Conservation (phyloP, 106 monocot species). For the Allium fistulosum region DNA sequence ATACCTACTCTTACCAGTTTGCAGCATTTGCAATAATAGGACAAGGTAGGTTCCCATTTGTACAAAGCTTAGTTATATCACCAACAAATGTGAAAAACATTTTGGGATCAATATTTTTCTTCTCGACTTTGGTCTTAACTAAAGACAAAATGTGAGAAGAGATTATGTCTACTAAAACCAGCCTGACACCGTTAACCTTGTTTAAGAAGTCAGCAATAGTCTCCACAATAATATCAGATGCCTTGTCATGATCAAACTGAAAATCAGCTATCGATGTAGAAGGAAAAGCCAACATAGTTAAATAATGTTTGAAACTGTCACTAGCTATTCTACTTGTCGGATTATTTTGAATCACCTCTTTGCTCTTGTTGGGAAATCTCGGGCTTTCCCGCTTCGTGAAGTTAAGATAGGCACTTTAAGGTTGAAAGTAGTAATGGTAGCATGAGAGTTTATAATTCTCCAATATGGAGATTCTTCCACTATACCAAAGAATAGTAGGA, state of each 20-base stretch:
- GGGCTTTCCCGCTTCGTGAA: too few species aligned
- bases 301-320: conserved; percentile 8
- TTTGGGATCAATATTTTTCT: conserved; percentile 55
- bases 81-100: conserved; percentile 61
- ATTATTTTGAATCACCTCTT: conserved; percentile 2
- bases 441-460: too few species aligned
- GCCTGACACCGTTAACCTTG: conserved; percentile 45
- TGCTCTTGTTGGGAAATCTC: too few species aligned
- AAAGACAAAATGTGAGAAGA: conserved; percentile 71
- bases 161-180: conserved; percentile 78
- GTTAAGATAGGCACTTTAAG: too few species aligned
- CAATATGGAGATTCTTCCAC: too few species aligned
- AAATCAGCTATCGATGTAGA: conserved; percentile 96
- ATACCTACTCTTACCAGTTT: conserved; percentile 57
- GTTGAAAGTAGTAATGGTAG: too few species aligned
- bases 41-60: conserved; percentile 48
- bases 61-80: conserved; percentile 65
- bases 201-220: conserved; percentile 48
- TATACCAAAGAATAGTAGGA: too few species aligned
- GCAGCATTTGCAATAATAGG: conserved; percentile 85
- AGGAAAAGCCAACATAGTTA: conserved; percentile 74
- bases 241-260: conserved; percentile 78
- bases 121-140: conserved; percentile 58
- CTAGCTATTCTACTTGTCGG: conserved; percentile 2
- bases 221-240: conserved; percentile 83